Evolutionary conservation across 208 protist species (phyloP), one percentile per base, ranked within the genome.

Genomic region (Acanthamoeba sp.): DNA sequence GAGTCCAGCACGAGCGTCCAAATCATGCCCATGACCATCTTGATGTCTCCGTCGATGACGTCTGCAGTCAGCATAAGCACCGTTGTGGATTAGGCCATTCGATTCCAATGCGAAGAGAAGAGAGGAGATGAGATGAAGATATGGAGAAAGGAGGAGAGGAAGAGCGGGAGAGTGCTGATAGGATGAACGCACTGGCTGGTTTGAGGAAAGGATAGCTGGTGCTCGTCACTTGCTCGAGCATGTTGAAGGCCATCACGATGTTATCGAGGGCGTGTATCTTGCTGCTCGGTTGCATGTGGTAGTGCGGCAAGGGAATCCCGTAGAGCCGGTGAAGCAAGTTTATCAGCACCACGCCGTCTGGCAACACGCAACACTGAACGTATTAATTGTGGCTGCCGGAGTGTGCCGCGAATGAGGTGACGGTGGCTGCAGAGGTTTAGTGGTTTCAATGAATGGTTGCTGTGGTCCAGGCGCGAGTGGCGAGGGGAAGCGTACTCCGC

Each of bases 11-110:
- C 40, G 29, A 93, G 88, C 27, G 59, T 93, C 88, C 88, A 93
- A 18, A 93, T 78, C 88, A 93, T 62, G 36, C 88, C 88, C 36
- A 93, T 45, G 7, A 93, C 24, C 88, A 93, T 93, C 88, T 93
- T 93, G 32, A 34, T 24, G 34, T 93, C 62, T 73, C 88, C 88
- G 55, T 90, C 82, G 38, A 90, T 45, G 22, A 90, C 20, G 38
- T 90, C 82, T 90, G 82, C 18, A n/a, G n/a, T n/a, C n/a, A n/a
- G n/a, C n/a, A n/a, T n/a, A n/a, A n/a, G n/a, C n/a, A n/a, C n/a
- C n/a, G n/a, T n/a, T n/a, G n/a, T n/a, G n/a, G n/a, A n/a, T n/a
- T 34, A 45, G 9, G 7, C 3, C 42, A 0, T 27, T 36, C 62
- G 10, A 10, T 14, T n/a, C 6, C 62, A 24, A 71, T 36, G 12